Conservation (phyloP, 2,329 filamentous ascomycete genomes). For the Colletotrichum filicis region DNA sequence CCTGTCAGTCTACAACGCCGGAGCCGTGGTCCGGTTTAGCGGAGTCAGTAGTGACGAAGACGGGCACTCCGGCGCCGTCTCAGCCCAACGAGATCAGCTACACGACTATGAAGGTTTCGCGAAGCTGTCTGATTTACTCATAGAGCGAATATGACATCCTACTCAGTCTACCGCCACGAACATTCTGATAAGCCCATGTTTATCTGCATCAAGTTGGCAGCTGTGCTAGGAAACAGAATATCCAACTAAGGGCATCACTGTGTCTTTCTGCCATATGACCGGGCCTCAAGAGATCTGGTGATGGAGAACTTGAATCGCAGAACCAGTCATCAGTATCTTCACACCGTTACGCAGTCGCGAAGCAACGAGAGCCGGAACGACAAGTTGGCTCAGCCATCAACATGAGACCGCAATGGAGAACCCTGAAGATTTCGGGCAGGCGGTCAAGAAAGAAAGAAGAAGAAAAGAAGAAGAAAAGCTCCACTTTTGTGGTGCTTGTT, state of each 20-base stretch:
- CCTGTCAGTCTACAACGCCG: not conserved
- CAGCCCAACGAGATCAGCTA: not conserved
- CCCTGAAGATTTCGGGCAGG: not conserved
- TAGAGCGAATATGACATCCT: too few species aligned
- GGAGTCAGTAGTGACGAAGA: not conserved
- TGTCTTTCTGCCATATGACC: not conserved
- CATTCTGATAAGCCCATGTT: not conserved
- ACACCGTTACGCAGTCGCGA: not conserved
- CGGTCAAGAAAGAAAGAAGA: not conserved
- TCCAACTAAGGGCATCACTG: not conserved
- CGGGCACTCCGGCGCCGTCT: not conserved
- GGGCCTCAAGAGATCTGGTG: too few species aligned
- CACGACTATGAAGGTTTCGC: not conserved
- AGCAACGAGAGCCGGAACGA: conserved; percentile 7
- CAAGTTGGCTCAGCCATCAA: conserved; percentile 7
- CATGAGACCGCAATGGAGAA: conserved; percentile 5
- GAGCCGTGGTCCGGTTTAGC: not conserved
- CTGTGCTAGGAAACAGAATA: not conserved
- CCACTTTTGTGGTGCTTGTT: not conserved
- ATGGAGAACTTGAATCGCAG: not conserved
- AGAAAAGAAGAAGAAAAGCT: not conserved
- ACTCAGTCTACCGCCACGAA: not conserved
- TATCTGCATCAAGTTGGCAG: not conserved
- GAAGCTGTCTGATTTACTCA: not conserved
- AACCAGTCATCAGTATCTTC: not conserved